These are phyloP conservation scores for Beta lomatogona DNA, from an alignment of 179 eudicot genomes.

Conservation along the genomic window DNA sequence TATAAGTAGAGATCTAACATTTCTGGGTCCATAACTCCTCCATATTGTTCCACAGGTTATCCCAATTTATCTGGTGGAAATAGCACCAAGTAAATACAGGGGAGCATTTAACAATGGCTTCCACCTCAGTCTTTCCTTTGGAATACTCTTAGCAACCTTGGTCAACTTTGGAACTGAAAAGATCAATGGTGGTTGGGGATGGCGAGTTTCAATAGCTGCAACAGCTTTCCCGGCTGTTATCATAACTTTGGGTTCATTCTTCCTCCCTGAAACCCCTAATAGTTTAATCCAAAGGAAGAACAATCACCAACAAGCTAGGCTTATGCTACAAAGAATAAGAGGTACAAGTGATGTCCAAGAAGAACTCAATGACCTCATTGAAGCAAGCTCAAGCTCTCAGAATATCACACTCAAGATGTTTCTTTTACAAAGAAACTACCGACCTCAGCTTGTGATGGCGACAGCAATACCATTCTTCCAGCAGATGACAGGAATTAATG, in stretches of 20 bases:
- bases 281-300: slow-evolving; percentile 31
- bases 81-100: slow-evolving; percentile 41
- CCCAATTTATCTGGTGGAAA: slow-evolving; percentile 43
- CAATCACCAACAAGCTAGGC: slow-evolving; percentile 20
- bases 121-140: slow-evolving; percentile 32
- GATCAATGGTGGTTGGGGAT: slow-evolving; percentile 44
- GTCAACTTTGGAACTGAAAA: slow-evolving; percentile 42
- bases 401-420: slow-evolving; percentile 5
- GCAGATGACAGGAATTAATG: slow-evolving; percentile 40
- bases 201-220: slow-evolving; percentile 35
- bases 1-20: neutral
- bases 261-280: slow-evolving; percentile 44
- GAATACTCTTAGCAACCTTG: slow-evolving; percentile 34
- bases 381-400: slow-evolving; percentile 22
- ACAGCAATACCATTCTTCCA: slow-evolving; percentile 40
- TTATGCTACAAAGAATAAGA: slow-evolving; percentile 29
- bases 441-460: slow-evolving; percentile 42
- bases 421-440: slow-evolving; percentile 12
- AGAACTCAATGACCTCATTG: slow-evolving; percentile 32
- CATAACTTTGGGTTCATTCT: slow-evolving; percentile 32
- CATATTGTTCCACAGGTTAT: slow-evolving; percentile 27
- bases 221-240: slow-evolving; percentile 33
- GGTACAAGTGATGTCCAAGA: slow-evolving; percentile 33
- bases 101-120: slow-evolving; percentile 48
- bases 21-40: neutral